Evolutionary conservation across 352 stramenopile genomes (phyloP).

Genomic region (Pythium brachiatum): DNA sequence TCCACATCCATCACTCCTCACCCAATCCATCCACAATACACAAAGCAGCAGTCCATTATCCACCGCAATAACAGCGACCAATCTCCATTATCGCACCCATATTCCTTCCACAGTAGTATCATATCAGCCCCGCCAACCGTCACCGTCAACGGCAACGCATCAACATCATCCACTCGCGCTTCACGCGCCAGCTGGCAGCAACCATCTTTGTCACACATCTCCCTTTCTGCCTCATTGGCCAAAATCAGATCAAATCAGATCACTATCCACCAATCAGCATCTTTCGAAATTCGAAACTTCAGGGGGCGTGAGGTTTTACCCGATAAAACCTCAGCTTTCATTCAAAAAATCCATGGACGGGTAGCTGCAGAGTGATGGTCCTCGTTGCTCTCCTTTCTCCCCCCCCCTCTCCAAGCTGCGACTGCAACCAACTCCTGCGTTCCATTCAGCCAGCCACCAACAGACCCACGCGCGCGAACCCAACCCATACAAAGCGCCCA

Average conservation of each 20-base stretch:
- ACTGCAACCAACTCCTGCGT: conserved; percentile 4
- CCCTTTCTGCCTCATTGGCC: conserved; percentile 3
- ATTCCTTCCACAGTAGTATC: no score
- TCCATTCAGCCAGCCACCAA: conserved; percentile 19
- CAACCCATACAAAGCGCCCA: neutral
- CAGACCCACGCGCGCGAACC: conserved; percentile 10
- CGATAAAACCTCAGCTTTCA: conserved; percentile 15
- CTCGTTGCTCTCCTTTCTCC: neutral
- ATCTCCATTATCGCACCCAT: no score
- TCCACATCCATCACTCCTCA: conserved; percentile 9
- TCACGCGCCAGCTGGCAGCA: neutral
- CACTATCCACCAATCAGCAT: conserved; percentile 19
- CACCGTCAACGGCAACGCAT: no score
- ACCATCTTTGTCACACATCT: conserved; percentile 14
- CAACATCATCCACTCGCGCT: no score
- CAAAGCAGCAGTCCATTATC: no score
- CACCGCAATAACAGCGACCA: no score
- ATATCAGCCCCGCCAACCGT: no score
- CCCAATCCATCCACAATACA: neutral
- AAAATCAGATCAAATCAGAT: conserved; percentile 5
- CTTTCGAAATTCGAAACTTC: conserved; percentile 4
- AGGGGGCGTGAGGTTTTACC: conserved; percentile 27
- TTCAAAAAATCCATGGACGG: conserved; percentile 23
- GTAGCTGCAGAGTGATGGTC: conserved; percentile 21
- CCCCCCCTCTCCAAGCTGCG: neutral